Evolutionary conservation across 495 filamentous ascomycete genomes (phyloP).

Genomic region (Penicillium macrosclerotiorum): DNA sequence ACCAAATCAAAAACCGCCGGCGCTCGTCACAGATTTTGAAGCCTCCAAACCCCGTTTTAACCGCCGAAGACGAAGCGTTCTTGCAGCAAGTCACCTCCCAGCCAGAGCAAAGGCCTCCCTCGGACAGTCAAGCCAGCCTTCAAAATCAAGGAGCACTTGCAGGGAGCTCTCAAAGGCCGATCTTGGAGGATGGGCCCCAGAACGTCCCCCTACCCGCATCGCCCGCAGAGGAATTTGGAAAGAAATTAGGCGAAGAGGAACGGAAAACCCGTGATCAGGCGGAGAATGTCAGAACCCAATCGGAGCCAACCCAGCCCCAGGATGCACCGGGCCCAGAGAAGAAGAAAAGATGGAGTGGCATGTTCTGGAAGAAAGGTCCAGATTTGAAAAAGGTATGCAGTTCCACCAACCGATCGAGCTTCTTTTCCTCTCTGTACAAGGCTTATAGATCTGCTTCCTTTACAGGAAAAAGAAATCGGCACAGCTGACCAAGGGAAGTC

Average conservation of each 20-base stretch:
- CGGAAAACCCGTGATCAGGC: constrained; percentile 22
- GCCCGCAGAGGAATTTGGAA: constrained; percentile 37
- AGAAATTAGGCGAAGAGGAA: constrained; percentile 36
- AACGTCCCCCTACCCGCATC: constrained; percentile 39
- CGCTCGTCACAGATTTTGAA: constrained; percentile 26
- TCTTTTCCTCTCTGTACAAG: neutral
- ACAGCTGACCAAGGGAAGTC: constrained; percentile 1
- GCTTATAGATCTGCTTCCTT: neutral
- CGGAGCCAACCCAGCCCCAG: constrained; percentile 17
- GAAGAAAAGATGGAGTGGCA: constrained; percentile 44
- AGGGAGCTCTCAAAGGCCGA: constrained; percentile 6
- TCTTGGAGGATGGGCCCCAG: constrained; percentile 23
- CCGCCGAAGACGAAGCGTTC: constrained; percentile 55
- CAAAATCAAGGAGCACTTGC: neutral
- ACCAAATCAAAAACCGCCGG: constrained; percentile 32
- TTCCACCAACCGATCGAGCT: neutral
- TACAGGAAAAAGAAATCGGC: constrained; percentile 6
- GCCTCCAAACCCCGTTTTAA: constrained; percentile 49
- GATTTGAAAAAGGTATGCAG: constrained; percentile 38
- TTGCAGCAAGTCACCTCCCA: constrained; percentile 46
- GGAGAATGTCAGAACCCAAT: constrained; percentile 18
- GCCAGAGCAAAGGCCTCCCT: constrained; percentile 13
- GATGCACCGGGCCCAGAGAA: constrained; percentile 31
- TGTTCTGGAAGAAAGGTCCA: constrained; percentile 40
- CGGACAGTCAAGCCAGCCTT: constrained; percentile 5